Conservation (phyloP, 768 basidiomycete genomes). For the Pulveroboletus sp. region DNA sequence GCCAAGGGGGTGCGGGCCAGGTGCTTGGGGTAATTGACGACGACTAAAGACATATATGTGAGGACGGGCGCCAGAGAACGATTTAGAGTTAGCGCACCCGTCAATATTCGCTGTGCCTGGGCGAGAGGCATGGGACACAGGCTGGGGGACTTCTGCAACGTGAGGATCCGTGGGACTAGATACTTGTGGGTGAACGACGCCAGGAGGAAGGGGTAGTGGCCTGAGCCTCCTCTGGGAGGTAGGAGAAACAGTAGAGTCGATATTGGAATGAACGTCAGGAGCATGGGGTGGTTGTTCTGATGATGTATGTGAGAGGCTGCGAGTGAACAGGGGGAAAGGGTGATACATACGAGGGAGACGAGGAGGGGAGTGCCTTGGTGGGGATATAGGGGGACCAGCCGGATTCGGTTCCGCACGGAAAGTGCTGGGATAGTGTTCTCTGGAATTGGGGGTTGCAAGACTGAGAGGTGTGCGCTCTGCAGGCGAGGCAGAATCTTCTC, state of each 20-base stretch:
- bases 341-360: constrained; percentile 21
- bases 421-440: constrained; percentile 17
- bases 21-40: constrained; percentile 28
- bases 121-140: constrained; percentile 14
- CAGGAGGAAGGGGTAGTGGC: constrained; percentile 28
- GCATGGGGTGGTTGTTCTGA: constrained; percentile 13
- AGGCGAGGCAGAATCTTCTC: constrained; percentile 40
- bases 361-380: constrained; percentile 19
- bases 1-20: constrained; percentile 13
- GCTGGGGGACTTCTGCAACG: constrained; percentile 10
- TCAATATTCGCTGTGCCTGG: constrained; percentile 24
- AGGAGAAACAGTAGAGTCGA: constrained; percentile 26
- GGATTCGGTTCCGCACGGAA: constrained; percentile 20
- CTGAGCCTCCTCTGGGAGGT: constrained; percentile 26
- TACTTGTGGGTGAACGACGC: constrained; percentile 8
- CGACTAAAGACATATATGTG: constrained; percentile 15
- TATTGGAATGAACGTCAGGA: constrained; percentile 18
- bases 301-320: not conserved
- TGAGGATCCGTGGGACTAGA: constrained; percentile 17
- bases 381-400: constrained; percentile 6
- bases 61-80: not conserved
- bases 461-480: constrained; percentile 24
- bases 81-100: constrained; percentile 12
- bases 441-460: constrained; percentile 13
- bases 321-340: not conserved